These are phyloP conservation scores for Pulveroboletus frians DNA, from an alignment of 768 basidiomycete genomes.

Conservation along the genomic window DNA sequence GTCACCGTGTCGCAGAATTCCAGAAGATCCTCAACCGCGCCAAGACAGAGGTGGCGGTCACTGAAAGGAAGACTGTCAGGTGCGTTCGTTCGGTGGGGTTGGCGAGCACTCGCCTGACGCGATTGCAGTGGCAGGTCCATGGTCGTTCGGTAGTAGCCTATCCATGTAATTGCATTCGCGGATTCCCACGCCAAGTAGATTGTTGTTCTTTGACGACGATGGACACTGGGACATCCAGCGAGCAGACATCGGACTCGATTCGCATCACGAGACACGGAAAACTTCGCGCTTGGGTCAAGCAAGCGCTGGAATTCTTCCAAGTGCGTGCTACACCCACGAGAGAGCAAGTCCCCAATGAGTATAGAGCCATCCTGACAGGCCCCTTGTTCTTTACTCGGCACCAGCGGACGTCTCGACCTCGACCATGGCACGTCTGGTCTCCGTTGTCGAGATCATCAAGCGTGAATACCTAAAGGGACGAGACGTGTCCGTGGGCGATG, in stretches of 20 bases:
- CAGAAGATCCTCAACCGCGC: constrained; percentile 94
- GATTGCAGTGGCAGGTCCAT: constrained; percentile 50
- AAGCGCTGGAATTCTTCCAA: constrained; percentile 50
- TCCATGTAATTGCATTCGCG: not conserved
- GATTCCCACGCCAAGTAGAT: constrained; percentile 21
- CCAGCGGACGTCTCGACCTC: constrained; percentile 37
- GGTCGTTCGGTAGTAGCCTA: constrained; percentile 39
- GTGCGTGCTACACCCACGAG: constrained; percentile 29
- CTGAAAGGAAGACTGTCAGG: constrained; percentile 90
- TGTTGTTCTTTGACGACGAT: constrained; percentile 5
- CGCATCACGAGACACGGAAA: constrained; percentile 56
- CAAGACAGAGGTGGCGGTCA: constrained; percentile 81
- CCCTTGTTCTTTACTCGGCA: constrained; percentile 56
- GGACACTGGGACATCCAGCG: constrained; percentile 11
- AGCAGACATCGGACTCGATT: constrained; percentile 31
- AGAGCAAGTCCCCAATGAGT: constrained; percentile 5
- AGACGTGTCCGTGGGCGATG: constrained; percentile 37
- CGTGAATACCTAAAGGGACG: constrained; percentile 64
- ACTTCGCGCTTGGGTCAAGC: constrained; percentile 47
- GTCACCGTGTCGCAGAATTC: constrained; percentile 90
- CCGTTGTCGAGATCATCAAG: constrained; percentile 81
- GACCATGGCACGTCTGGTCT: constrained; percentile 59
- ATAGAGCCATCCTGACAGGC: constrained; percentile 44
- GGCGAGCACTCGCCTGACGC: constrained; percentile 3
- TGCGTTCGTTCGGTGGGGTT: constrained; percentile 30